A percentile compares a stretch with the other conserved stretches of the same genome.
These are phyloP conservation scores for Penicillium paneum DNA, from an alignment of 2,329 filamentous ascomycete genomes.

Conservation along the genomic window DNA sequence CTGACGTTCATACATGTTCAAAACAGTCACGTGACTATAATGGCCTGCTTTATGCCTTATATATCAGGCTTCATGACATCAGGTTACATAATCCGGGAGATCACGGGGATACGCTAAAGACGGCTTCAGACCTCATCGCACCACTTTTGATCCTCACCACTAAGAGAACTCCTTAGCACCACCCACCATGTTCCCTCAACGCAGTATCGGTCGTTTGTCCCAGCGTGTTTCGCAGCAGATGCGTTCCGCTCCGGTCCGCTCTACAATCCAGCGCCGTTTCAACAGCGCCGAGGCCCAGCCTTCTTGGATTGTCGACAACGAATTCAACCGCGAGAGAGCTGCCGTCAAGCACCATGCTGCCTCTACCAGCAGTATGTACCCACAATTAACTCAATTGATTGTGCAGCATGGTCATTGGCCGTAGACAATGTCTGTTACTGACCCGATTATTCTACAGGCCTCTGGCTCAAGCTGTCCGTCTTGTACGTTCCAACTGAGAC, in stretches of 20 bases:
- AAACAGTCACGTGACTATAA: slow-evolving; percentile 11
- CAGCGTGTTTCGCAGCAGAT: slow-evolving; percentile 63
- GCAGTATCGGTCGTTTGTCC: slow-evolving; percentile 58
- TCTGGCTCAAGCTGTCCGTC: slow-evolving; percentile 94
- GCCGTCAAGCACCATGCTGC: slow-evolving; percentile 88
- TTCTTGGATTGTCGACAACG: slow-evolving; percentile 69
- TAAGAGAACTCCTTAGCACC: slow-evolving; percentile 24
- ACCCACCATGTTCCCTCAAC: slow-evolving; percentile 62
- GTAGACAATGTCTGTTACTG: slow-evolving; percentile 14
- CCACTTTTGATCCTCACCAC: slow-evolving; percentile 18
- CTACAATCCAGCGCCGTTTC: slow-evolving; percentile 65
- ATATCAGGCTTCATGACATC: slow-evolving; percentile 17
- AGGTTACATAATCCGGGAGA: slow-evolving; percentile 26
- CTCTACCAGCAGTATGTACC: slow-evolving; percentile 71
- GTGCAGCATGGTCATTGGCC: too few relatives aligned
- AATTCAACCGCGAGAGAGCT: slow-evolving; percentile 87
- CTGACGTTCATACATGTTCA: neutral
- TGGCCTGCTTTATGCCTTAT: neutral
- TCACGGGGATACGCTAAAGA: slow-evolving; percentile 28
- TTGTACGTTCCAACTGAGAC: slow-evolving; percentile 66
- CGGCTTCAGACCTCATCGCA: slow-evolving; percentile 25
- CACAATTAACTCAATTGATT: slow-evolving; percentile 7
- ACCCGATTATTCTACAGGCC: slow-evolving; percentile 55
- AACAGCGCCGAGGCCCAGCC: slow-evolving; percentile 61
- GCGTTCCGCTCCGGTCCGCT: slow-evolving; percentile 54